Evolutionary conservation across 805 yeast species (phyloP).

Genomic region (Nakazawaea pomicola): DNA sequence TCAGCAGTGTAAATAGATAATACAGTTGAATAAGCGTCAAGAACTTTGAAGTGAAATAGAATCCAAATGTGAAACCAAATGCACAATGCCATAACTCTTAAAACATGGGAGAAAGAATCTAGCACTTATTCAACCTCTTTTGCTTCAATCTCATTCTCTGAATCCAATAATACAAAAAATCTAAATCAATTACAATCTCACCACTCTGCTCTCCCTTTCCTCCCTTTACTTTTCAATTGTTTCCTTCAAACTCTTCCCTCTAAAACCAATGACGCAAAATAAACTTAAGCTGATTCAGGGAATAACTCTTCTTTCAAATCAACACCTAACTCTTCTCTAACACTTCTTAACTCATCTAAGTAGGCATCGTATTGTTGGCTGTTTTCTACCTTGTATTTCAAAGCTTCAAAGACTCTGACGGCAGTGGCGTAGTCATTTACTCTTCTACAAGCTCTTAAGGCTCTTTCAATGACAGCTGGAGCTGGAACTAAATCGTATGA

Average conservation of each 20-base stretch:
- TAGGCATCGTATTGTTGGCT: slow-evolving; percentile 92
- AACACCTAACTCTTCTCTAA: slow-evolving; percentile 89
- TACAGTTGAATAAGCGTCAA: no score
- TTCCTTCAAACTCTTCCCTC: background rate
- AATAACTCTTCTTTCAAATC: slow-evolving; percentile 89
- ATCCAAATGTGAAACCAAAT: no score
- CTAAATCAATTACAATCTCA: no score
- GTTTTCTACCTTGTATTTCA: slow-evolving; percentile 93
- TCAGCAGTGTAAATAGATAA: no score
- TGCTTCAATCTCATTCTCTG: no score
- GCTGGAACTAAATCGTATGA: slow-evolving; percentile 98
- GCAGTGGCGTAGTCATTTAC: slow-evolving; percentile 99
- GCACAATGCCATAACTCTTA: no score
- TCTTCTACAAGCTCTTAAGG: slow-evolving; percentile 96
- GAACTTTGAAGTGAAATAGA: no score
- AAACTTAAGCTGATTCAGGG: slow-evolving; percentile 25
- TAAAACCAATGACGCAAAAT: background rate
- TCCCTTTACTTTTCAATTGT: background rate
- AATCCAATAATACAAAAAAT: background rate
- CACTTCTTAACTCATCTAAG: slow-evolving; percentile 87
- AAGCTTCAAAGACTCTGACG: slow-evolving; percentile 95
- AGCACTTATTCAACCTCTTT: no score
- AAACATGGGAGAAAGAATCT: no score
- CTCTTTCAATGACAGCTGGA: slow-evolving; percentile 92
- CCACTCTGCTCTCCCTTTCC: background rate